These are phyloP conservation scores for Sclerotinia sclerotiorum DNA, from an alignment of 2,329 filamentous ascomycete species.

Conservation along the genomic window DNA sequence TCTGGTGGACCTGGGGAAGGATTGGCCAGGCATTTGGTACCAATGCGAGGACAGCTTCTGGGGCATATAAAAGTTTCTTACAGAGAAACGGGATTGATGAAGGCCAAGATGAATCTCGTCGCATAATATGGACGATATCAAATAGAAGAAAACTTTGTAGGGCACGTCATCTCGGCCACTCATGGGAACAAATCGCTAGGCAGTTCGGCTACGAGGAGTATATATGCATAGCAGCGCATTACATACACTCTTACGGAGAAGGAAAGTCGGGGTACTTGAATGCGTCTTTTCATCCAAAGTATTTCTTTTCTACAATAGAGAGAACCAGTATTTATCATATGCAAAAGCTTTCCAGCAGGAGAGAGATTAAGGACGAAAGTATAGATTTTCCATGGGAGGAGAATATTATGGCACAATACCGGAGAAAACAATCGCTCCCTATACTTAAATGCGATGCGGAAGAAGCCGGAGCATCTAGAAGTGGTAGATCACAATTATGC, in stretches of 20 bases:
- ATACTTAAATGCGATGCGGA: neutral
- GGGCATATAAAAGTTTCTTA: neutral
- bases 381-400: neutral
- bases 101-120: neutral
- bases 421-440: neutral
- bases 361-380: neutral
- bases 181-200: conserved; percentile 8
- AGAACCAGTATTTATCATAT: neutral
- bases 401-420: no score
- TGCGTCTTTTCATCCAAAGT: neutral
- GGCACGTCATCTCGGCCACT: conserved; percentile 1
- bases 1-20: conserved; percentile 1
- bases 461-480: neutral
- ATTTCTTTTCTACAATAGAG: neutral
- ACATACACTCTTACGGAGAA: neutral
- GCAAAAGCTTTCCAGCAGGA: neutral
- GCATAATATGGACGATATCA: neutral
- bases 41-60: neutral
- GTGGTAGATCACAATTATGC: neutral
- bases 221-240: conserved; percentile 9
- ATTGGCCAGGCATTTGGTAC: conserved; percentile 14
- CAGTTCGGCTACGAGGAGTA: neutral
- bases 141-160: neutral
- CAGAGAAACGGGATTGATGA: neutral
- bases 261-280: neutral